Percentiles rank a stretch among this genome's conserved stretches.
These are phyloP conservation scores for Phenoliferia sp. DNA, from an alignment of 1,284 basidiomycete genomes.

Conservation along the genomic window DNA sequence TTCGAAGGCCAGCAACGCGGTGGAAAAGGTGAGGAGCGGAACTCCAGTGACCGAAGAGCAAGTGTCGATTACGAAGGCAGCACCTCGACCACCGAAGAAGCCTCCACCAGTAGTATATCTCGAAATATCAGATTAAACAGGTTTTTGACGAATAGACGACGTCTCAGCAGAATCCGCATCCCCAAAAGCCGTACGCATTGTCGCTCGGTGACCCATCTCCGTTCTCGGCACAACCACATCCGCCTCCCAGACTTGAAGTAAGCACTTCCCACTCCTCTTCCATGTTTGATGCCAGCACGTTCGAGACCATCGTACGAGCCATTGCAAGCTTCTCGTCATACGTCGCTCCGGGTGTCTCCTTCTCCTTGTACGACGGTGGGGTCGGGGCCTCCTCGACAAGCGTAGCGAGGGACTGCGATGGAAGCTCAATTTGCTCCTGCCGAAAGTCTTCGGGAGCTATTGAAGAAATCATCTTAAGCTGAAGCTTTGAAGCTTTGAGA, in stretches of 20 bases:
- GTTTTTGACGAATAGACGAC: too few relatives aligned
- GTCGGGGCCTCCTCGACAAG: too few relatives aligned
- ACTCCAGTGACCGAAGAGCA: background rate
- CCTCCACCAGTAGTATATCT: constrained; percentile 4
- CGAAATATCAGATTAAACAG: constrained; percentile 14
- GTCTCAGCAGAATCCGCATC: background rate
- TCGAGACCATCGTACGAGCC: background rate
- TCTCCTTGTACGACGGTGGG: too few relatives aligned
- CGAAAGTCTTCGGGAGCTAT: too few relatives aligned
- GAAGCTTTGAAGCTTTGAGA: too few relatives aligned
- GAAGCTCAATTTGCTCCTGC: too few relatives aligned
- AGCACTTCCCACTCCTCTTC: background rate
- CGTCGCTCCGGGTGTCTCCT: too few relatives aligned
- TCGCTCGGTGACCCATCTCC: background rate
- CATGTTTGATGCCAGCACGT: background rate
- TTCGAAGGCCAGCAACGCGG: background rate
- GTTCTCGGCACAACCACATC: background rate
- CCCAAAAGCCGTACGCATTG: background rate
- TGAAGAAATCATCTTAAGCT: too few relatives aligned
- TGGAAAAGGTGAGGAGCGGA: background rate
- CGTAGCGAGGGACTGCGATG: too few relatives aligned
- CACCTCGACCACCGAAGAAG: background rate
- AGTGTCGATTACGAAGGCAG: background rate
- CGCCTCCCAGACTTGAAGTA: background rate
- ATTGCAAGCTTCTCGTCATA: too few relatives aligned